Percentiles rank a stretch among this genome's conserved stretches.
Evolutionary conservation across 2,329 filamentous ascomycete species (phyloP).

Genomic region (Arthrobotrys sinensis): DNA sequence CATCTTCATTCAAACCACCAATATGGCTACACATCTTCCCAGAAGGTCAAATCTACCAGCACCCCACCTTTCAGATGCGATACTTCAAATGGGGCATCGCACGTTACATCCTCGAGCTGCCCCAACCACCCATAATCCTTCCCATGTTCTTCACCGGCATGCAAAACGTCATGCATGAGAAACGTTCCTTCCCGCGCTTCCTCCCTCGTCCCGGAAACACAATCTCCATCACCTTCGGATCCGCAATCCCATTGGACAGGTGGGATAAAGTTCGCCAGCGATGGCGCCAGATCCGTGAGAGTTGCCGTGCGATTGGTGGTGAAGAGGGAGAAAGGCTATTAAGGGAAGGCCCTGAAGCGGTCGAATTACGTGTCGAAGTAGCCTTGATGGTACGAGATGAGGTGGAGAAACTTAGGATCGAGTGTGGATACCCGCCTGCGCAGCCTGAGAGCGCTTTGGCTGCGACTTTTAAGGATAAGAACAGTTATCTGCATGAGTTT

Average conservation of each 20-base stretch:
- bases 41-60: slow-evolving; percentile 94
- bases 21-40: slow-evolving; percentile 97
- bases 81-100: slow-evolving; percentile 99
- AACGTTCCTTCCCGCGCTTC: slow-evolving; percentile 83
- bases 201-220: slow-evolving; percentile 81
- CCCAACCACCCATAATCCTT: slow-evolving; percentile 87
- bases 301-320: slow-evolving; percentile 69
- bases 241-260: slow-evolving; percentile 79
- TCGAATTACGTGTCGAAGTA: slow-evolving; percentile 83
- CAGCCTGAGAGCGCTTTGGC: slow-evolving; percentile 82
- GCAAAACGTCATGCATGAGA: slow-evolving; percentile 89
- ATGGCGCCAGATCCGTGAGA: slow-evolving; percentile 79
- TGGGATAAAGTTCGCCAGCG: slow-evolving; percentile 79
- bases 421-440: slow-evolving; percentile 82
- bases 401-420: slow-evolving; percentile 82
- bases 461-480: slow-evolving; percentile 75
- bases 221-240: slow-evolving; percentile 83
- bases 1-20: slow-evolving; percentile 74
- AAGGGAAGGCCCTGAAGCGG: slow-evolving; percentile 80
- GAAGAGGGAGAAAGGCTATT: slow-evolving; percentile 67
- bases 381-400: slow-evolving; percentile 83
- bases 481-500: slow-evolving; percentile 45
- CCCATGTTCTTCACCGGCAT: slow-evolving; percentile 96
- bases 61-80: slow-evolving; percentile 81
- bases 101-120: slow-evolving; percentile 88